phyloP scores from a whole-genome alignment of 306 rosid species.

The Cucurbita moschata region DNA sequence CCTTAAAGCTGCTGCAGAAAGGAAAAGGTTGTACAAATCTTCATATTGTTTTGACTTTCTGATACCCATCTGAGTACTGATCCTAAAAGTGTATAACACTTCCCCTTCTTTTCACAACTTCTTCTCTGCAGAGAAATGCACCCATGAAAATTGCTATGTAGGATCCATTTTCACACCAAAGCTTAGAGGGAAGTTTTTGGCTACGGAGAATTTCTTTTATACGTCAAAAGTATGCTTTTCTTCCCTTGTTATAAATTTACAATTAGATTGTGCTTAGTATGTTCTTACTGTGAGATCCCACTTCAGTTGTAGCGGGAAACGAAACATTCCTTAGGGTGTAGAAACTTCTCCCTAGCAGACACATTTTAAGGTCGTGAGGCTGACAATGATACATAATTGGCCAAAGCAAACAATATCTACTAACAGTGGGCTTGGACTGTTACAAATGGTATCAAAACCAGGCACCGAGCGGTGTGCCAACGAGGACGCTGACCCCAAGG shows the following conservation, averaged over 20 bases:
- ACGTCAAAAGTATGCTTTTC: conserved; percentile 59
- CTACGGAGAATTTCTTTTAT: conserved; percentile 92
- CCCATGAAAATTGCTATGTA: conserved; percentile 43
- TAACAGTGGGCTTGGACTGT: too few species aligned
- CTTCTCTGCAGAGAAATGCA: conserved; percentile 47
- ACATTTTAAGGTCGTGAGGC: too few species aligned
- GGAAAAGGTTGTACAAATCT: conserved; percentile 54
- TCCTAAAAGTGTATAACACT: conserved; percentile 10
- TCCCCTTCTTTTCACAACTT: conserved; percentile 6
- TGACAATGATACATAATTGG: too few species aligned
- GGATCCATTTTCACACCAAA: conserved; percentile 80
- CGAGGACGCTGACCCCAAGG: too few species aligned
- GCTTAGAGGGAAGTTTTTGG: conserved; percentile 80
- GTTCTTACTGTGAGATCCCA: background rate
- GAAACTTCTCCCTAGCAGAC: too few species aligned
- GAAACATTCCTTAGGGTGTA: too few species aligned
- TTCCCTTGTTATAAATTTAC: background rate
- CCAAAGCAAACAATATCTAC: too few species aligned
- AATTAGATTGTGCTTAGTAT: background rate
- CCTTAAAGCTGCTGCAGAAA: conserved; percentile 58
- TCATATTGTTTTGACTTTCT: background rate
- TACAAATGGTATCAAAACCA: too few species aligned
- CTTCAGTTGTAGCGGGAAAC: too few species aligned
- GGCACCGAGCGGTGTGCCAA: too few species aligned
- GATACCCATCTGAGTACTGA: background rate